A percentile compares a stretch with the other conserved stretches of the same genome.
These are phyloP conservation scores for Neurospora sp. DNA, from an alignment of 495 filamentous ascomycete species.

Conservation along the genomic window DNA sequence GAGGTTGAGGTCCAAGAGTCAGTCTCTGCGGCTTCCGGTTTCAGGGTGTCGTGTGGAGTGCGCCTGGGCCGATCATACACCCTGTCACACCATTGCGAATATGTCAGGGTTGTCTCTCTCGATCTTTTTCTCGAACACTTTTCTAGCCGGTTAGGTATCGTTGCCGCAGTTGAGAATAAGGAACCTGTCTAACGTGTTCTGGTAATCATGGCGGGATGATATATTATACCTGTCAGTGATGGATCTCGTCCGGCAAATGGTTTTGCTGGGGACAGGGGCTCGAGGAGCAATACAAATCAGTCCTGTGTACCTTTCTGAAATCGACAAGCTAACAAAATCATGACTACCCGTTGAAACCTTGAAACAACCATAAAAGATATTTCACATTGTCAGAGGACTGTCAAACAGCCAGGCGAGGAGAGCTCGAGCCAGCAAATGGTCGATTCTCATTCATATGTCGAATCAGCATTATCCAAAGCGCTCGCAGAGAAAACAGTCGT, in stretches of 20 bases:
- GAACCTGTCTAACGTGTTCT: not conserved
- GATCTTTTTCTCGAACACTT: not conserved
- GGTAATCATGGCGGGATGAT: not conserved
- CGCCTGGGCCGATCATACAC: not conserved
- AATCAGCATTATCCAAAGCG: not conserved
- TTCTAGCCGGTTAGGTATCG: not conserved
- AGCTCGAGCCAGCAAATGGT: not conserved
- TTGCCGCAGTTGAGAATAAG: not conserved
- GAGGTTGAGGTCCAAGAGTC: not conserved
- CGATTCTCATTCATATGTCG: not conserved
- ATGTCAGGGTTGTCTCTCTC: not conserved
- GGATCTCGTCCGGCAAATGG: not conserved
- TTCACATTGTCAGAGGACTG: not conserved
- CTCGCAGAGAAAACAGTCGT: not conserved
- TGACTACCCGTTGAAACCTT: not conserved
- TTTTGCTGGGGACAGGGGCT: not conserved
- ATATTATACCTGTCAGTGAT: not conserved
- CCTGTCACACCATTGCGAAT: not conserved
- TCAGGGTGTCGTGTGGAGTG: not conserved
- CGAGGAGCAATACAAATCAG: not conserved
- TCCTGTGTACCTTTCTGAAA: not conserved
- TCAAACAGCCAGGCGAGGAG: not conserved
- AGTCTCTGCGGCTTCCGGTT: not conserved
- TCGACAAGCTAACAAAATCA: not conserved
- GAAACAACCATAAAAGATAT: not conserved